These are phyloP conservation scores for Candida adriatica DNA, from an alignment of 805 yeast species.

Conservation along the genomic window DNA sequence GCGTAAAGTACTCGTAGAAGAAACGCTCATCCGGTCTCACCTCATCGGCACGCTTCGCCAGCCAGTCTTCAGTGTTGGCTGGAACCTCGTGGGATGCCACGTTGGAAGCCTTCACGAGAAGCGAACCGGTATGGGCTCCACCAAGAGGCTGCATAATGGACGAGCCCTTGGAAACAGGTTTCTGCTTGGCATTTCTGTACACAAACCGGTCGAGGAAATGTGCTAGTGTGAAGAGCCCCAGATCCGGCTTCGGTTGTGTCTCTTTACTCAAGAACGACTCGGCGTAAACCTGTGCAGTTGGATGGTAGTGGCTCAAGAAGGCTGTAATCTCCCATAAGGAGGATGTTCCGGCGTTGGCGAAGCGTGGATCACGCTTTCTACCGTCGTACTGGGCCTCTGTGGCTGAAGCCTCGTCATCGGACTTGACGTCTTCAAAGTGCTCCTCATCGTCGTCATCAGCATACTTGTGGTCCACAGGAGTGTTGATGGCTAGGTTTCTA, in stretches of 20 bases:
- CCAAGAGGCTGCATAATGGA: slow-evolving; percentile 98
- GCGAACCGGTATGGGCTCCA: slow-evolving; percentile 67
- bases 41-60: slow-evolving; percentile 50
- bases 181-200: slow-evolving; percentile 84
- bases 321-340: slow-evolving; percentile 83
- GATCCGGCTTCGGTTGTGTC: slow-evolving; percentile 67
- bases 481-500: slow-evolving; percentile 50
- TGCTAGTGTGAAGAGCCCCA: slow-evolving; percentile 78
- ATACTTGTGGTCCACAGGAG: slow-evolving; percentile 44
- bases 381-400: slow-evolving; percentile 55
- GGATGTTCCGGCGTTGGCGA: slow-evolving; percentile 75
- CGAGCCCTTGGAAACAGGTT: slow-evolving; percentile 66
- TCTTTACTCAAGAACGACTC: slow-evolving; percentile 43
- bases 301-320: slow-evolving; percentile 81
- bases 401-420: slow-evolving; percentile 24
- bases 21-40: slow-evolving; percentile 84
- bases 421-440: slow-evolving; percentile 27
- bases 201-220: slow-evolving; percentile 96
- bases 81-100: slow-evolving; percentile 44
- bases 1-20: slow-evolving; percentile 77
- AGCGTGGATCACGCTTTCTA: slow-evolving; percentile 87
- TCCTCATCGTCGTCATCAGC: slow-evolving; percentile 36
- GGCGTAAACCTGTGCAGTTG: slow-evolving; percentile 82
- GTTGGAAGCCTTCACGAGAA: slow-evolving; percentile 61
- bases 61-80: slow-evolving; percentile 83